A percentile compares a stretch with the other conserved stretches of the same genome.
These are phyloP conservation scores for Lachnellula willkommii DNA, from an alignment of 2,329 filamentous ascomycete genomes.

Conservation along the genomic window DNA sequence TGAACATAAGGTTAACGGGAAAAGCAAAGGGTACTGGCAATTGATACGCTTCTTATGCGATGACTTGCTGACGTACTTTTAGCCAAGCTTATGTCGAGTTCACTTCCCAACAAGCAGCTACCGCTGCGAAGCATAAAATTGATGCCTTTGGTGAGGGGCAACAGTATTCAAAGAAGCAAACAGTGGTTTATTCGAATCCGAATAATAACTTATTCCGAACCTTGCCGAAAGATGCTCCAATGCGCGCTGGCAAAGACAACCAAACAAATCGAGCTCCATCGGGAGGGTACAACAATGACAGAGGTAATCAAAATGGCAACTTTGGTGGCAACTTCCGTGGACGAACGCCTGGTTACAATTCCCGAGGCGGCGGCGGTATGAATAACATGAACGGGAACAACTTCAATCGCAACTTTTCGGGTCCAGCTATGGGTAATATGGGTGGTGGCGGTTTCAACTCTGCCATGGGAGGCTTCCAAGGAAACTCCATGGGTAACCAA, in stretches of 20 bases:
- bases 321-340: conserved; percentile 42
- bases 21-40: conserved; percentile 81
- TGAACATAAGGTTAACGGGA: conserved; percentile 98
- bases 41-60: not conserved
- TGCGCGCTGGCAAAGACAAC: conserved; percentile 59
- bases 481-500: conserved; percentile 38
- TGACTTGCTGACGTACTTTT: not conserved
- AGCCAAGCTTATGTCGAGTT: conserved; percentile 81
- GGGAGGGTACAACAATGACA: conserved; percentile 46
- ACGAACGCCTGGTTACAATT: conserved; percentile 42
- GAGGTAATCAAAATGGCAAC: conserved; percentile 31
- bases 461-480: conserved; percentile 44
- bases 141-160: conserved; percentile 55
- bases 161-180: conserved; percentile 58
- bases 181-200: conserved; percentile 69
- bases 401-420: conserved; percentile 46
- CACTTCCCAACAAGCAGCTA: conserved; percentile 74
- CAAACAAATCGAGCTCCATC: conserved; percentile 48
- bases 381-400: conserved; percentile 49
- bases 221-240: conserved; percentile 79
- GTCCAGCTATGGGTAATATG: conserved; percentile 40
- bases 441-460: conserved; percentile 38
- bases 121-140: conserved; percentile 76
- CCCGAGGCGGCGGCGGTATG: conserved; percentile 33
- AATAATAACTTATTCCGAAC: conserved; percentile 84